Conservation (phyloP, 257 asterid genomes). For the Nicotiana benthamiana region DNA sequence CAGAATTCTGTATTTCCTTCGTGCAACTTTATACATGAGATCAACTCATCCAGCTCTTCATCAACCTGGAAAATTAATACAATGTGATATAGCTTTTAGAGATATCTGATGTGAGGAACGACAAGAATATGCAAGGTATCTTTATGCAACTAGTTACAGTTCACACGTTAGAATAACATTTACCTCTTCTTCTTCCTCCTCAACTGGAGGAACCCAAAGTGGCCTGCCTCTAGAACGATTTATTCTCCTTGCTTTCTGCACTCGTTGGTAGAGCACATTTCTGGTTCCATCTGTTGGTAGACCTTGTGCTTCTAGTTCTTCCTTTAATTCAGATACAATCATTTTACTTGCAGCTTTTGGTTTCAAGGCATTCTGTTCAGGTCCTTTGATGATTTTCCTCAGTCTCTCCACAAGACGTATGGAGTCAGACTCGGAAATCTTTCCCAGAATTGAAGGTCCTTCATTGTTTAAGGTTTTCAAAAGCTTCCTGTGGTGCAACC, state of each 20-base stretch:
- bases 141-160: background rate
- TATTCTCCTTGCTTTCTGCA: conserved; percentile 97
- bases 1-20: conserved; percentile 99
- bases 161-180: conserved; percentile 4
- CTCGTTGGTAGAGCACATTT: conserved; percentile 97
- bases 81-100: background rate
- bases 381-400: conserved; percentile 85
- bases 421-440: conserved; percentile 71
- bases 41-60: conserved; percentile 86
- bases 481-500: conserved; percentile 76
- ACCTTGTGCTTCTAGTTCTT: conserved; percentile 96
- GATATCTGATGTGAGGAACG: background rate
- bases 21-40: conserved; percentile 80
- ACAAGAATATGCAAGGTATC: background rate
- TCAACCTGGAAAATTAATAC: conserved; percentile 47
- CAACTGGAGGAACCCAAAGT: conserved; percentile 98
- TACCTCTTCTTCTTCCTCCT: conserved; percentile 98
- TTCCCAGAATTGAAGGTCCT: conserved; percentile 76
- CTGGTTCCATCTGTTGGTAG: conserved; percentile 96
- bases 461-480: conserved; percentile 71
- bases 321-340: conserved; percentile 87
- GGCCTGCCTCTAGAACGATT: conserved; percentile 98
- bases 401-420: conserved; percentile 84
- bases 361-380: conserved; percentile 70
- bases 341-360: conserved; percentile 99